These are phyloP conservation scores for Infundibulicybe gibba DNA, from an alignment of 768 basidiomycete genomes.

Conservation along the genomic window DNA sequence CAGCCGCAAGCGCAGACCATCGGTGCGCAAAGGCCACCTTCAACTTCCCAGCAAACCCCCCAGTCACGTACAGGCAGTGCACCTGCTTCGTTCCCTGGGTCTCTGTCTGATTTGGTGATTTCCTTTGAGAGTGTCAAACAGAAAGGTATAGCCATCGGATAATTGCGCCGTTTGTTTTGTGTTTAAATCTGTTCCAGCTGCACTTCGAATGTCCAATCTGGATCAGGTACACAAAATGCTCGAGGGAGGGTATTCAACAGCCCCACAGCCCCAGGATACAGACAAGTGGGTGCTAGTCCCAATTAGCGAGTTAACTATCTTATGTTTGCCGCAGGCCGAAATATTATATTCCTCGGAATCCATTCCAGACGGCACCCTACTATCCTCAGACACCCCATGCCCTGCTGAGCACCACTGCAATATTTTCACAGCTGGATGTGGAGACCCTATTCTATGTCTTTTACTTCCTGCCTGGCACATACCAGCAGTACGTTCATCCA, in stretches of 20 bases:
- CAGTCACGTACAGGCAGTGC: conserved; percentile 32
- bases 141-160: conserved; percentile 58
- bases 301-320: conserved; percentile 3
- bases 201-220: conserved; percentile 82
- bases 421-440: conserved; percentile 90
- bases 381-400: conserved; percentile 90
- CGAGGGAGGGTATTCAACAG: conserved; percentile 84
- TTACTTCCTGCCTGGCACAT: conserved; percentile 96
- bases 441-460: conserved; percentile 99
- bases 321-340: conserved; percentile 63
- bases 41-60: conserved; percentile 43
- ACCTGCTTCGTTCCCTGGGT: conserved; percentile 68
- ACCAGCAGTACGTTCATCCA: conserved; percentile 77
- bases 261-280: conserved; percentile 91
- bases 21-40: conserved; percentile 50
- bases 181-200: conserved; percentile 34
- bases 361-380: conserved; percentile 86
- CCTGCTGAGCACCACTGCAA: conserved; percentile 73
- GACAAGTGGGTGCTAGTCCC: conserved; percentile 64
- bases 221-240: conserved; percentile 91
- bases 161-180: background rate
- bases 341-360: conserved; percentile 93
- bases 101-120: conserved; percentile 86
- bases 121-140: conserved; percentile 97
- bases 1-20: conserved; percentile 33